Evolutionary conservation across 2,329 filamentous ascomycete species (phyloP), one percentile per base, ranked within the genome.

Genomic region (Aspergillus ustus): DNA sequence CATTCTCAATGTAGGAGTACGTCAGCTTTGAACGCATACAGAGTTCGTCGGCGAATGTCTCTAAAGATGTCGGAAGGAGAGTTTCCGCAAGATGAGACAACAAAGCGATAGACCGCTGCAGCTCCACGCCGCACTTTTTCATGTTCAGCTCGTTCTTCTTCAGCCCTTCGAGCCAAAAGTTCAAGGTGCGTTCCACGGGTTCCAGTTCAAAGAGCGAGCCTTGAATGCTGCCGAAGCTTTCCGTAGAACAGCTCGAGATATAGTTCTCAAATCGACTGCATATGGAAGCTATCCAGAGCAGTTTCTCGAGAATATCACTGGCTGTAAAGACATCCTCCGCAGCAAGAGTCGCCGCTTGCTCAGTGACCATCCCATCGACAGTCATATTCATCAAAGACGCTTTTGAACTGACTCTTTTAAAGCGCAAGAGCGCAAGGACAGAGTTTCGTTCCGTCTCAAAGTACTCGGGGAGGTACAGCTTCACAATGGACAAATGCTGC

Each of bases 321-420:
- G 90, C 90, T 11, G 88, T 86, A 73, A 96, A 91, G 5, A 92
- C 81, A 67, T 95, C 91, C 66, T 96, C 91, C 66, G 93, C 67
- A 7, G 63, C 87, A 62, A 90, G 85, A 19, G 89, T 81, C n/a
- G 88, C 83, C 8, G 85, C 80, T 69, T 89, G 87, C 51, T 89
- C 87, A 58, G 87, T 87, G 68, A 94, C 82, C 52, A 89, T 87
- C 70, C 97, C 93, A 67, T 90, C 91, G 71, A 97, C 85, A 67
- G 95, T 92, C 40, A 84, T 86, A 66, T 89, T 88, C 61, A 96
- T 83, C 52, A 97, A 81, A 54, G 87, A 87, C 1, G 93, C 90
- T 81, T 98, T 99, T 83, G 96, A 97, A 1, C 87, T 87, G 52
- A 98, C 85, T 49, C 94, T 86, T 74, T 91, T 93, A 82, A 97